These are phyloP conservation scores for Corymbia maculata DNA, from an alignment of 345 rosid genomes.

Conservation along the genomic window DNA sequence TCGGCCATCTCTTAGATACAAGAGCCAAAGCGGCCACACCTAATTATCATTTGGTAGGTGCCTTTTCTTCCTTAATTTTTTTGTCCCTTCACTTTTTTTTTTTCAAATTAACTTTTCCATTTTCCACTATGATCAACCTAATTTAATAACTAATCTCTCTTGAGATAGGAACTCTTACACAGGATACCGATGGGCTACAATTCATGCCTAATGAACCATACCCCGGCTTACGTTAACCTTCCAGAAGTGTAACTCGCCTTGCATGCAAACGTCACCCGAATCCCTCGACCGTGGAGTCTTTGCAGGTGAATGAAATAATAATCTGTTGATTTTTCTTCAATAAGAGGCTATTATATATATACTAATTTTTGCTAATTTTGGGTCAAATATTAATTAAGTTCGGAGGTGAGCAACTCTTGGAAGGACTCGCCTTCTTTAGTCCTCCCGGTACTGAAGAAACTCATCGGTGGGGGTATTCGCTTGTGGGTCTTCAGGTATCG, in stretches of 20 bases:
- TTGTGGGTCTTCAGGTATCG: conserved; percentile 60
- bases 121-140: background rate
- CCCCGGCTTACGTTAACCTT: conserved; percentile 59
- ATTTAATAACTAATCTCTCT: background rate
- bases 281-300: conserved; percentile 57
- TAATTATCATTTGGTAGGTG: background rate
- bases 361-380: background rate
- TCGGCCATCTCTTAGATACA: background rate
- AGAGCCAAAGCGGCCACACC: background rate
- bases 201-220: conserved; percentile 81
- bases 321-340: background rate
- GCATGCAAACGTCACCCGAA: conserved; percentile 69
- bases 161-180: conserved; percentile 25
- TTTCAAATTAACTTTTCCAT: background rate
- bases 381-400: conserved; percentile 5
- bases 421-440: conserved; percentile 35
- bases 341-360: background rate
- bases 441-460: conserved; percentile 55
- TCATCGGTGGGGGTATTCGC: conserved; percentile 49
- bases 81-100: background rate
- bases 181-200: conserved; percentile 78
- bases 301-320: conserved; percentile 60
- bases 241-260: conserved; percentile 84
- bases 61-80: background rate
- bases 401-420: conserved; percentile 24